phyloP scores from a whole-genome alignment of 1,284 basidiomycete genomes.

The Austroboletus niveus region DNA sequence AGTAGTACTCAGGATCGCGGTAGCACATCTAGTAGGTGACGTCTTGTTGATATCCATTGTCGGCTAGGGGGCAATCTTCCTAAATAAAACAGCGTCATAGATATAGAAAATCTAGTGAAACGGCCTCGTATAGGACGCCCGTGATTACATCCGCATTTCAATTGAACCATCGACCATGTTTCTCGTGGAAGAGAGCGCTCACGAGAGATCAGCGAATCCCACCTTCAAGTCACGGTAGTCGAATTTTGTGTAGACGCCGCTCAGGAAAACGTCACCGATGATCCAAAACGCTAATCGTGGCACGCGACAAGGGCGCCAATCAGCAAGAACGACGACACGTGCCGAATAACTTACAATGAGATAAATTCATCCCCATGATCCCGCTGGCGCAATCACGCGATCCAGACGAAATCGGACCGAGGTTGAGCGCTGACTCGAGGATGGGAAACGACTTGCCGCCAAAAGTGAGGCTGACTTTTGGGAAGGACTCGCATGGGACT shows the following conservation, averaged over 20 bases:
- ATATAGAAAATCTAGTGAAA: too few relatives aligned
- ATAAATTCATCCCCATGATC: neutral
- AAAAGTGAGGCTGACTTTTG: slow-evolving; percentile 40
- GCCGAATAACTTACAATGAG: slow-evolving; percentile 2
- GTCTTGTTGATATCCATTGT: too few relatives aligned
- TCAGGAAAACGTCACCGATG: slow-evolving; percentile 9
- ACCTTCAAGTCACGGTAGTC: slow-evolving; percentile 8
- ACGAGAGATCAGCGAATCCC: slow-evolving; percentile 16
- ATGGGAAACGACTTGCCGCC: slow-evolving; percentile 39
- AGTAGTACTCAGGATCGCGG: too few relatives aligned
- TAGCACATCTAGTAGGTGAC: too few relatives aligned
- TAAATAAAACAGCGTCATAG: too few relatives aligned
- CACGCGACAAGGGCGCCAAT: too few relatives aligned
- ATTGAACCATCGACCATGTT: too few relatives aligned
- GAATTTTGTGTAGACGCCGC: slow-evolving; percentile 14
- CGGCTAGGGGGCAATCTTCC: too few relatives aligned
- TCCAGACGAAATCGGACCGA: slow-evolving; percentile 29
- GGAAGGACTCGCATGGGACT: slow-evolving; percentile 42
- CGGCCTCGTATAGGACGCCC: too few relatives aligned
- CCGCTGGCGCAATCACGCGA: slow-evolving; percentile 33
- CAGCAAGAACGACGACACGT: too few relatives aligned
- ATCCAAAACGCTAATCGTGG: slow-evolving; percentile 11
- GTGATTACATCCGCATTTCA: too few relatives aligned
- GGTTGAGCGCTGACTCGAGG: slow-evolving; percentile 36
- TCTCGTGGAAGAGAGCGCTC: too few relatives aligned